Evolutionary conservation across 2,329 filamentous ascomycete species (phyloP).

Genomic region (Polychaeton citri): DNA sequence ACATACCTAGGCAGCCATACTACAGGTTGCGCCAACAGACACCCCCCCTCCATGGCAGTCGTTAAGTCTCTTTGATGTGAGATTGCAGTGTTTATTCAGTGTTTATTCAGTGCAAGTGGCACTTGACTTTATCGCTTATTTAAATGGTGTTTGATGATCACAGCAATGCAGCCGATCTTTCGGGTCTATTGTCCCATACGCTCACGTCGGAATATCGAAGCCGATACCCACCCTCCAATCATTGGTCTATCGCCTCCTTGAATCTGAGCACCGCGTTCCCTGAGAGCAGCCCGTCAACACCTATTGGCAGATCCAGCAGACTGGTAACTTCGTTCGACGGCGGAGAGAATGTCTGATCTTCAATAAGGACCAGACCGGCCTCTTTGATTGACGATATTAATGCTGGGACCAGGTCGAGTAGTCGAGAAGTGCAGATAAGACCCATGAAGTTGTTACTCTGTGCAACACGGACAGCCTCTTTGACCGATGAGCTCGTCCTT

Average conservation of each 20-base stretch:
- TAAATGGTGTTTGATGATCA: no score
- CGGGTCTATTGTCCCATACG: no score
- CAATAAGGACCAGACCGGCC: constrained; percentile 80
- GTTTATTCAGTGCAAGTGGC: no score
- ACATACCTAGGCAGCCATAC: no score
- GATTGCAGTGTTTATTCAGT: no score
- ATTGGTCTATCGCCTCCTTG: constrained; percentile 63
- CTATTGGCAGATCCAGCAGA: constrained; percentile 53
- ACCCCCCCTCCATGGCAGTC: no score
- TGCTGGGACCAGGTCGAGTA: constrained; percentile 85
- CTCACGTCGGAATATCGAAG: no score
- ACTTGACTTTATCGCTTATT: no score
- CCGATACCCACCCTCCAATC: no score
- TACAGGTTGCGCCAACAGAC: no score
- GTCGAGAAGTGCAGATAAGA: constrained; percentile 72
- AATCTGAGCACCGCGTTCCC: constrained; percentile 81
- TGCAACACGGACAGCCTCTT: constrained; percentile 85
- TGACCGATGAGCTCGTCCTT: constrained; percentile 69
- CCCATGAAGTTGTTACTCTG: constrained; percentile 98
- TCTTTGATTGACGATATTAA: constrained; percentile 90
- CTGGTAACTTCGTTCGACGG: constrained; percentile 25
- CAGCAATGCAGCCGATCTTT: no score
- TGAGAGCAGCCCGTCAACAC: constrained; percentile 77
- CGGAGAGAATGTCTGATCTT: constrained; percentile 50
- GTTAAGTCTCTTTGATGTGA: no score